These are phyloP conservation scores for Rhododendron ovatum DNA, from an alignment of 148 eudicot genomes.

Conservation along the genomic window DNA sequence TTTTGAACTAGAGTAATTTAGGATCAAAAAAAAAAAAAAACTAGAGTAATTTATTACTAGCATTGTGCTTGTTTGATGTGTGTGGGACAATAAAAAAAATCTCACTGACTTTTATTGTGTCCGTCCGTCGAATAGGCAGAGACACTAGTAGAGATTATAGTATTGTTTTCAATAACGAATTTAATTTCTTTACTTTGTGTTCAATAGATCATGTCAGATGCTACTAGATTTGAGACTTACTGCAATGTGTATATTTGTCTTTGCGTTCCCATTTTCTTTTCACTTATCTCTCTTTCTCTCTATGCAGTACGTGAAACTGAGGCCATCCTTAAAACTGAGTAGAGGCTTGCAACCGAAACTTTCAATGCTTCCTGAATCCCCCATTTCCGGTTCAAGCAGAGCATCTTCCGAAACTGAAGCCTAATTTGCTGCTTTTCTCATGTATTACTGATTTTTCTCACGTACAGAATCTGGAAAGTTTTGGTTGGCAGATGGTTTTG, in stretches of 20 bases:
- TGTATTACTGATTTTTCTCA: constrained; percentile 6
- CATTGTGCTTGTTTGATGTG: too few species aligned
- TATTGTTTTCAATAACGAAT: too few species aligned
- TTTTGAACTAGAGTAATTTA: not conserved
- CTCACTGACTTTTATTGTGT: too few species aligned
- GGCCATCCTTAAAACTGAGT: constrained; percentile 39
- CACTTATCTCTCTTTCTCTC: not conserved
- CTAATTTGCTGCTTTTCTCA: constrained; percentile 10
- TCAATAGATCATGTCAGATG: not conserved
- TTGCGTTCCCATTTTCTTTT: not conserved
- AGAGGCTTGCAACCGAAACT: constrained; percentile 35
- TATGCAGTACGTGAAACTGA: constrained; percentile 45
- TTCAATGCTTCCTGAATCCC: constrained; percentile 26
- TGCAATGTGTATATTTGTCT: not conserved
- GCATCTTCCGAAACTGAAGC: constrained; percentile 38
- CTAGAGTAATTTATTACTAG: not conserved
- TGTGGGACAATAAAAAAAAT: too few species aligned
- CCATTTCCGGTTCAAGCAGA: constrained; percentile 31
- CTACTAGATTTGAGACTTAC: not conserved
- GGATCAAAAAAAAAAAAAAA: too few species aligned
- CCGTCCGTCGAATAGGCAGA: too few species aligned
- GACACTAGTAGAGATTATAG: too few species aligned
- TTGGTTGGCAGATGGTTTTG: constrained; percentile 15
- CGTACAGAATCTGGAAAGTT: constrained; percentile 16
- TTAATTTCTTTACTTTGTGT: not conserved